Evolutionary conservation across 106 monocot species (phyloP), one percentile per base, ranked within the genome.

Genomic region (Hemerocallis citrina): DNA sequence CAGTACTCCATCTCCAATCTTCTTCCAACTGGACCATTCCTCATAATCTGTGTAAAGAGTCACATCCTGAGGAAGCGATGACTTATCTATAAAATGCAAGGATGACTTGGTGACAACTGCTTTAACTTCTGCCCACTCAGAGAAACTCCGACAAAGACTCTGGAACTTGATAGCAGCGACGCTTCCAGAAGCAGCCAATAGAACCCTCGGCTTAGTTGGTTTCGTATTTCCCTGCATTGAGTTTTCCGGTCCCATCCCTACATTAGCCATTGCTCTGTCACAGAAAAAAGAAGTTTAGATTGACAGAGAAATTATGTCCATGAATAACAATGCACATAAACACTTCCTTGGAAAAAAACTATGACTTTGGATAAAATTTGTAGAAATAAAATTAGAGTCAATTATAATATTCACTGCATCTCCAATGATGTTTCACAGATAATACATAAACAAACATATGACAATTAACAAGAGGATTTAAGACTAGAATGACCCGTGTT

Each of bases 121-220:
- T 68, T 69, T 80, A 43, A 95, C 94, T 61, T 95, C 94, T 17
- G 82, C 94, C 94, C 89, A 95, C 54, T 89, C 75, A 12, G 49
- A 56, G 63, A 95, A 95, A 60, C 76, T 57, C 30, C 74, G 77
- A 56, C 89, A 95, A 16, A 95, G 85, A 21, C 25, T 73, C 36
- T 81, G 86, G 64, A 95, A 95, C 62, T 95, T 89, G 32, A 94
- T 83, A 31, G 94, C 80, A 54, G 94, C 94, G 7, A 95, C 94
- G 69, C 94, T 89, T 38, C 94, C 94, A 28, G 80, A 76, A 44
- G 89, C 94, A 78, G 94, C 94, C 40, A 95, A 65, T 15, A 95
- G 85, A 34, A 95, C 56, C 62, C 78, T 58, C 12, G 94, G 86
- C 57, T 78, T 89, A 21, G 37, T 25, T 19, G 71, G 65, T 15